Base-by-base conservation (phyloP, 2,329 filamentous ascomycete genomes). In the Fusarium temperatum region DNA sequence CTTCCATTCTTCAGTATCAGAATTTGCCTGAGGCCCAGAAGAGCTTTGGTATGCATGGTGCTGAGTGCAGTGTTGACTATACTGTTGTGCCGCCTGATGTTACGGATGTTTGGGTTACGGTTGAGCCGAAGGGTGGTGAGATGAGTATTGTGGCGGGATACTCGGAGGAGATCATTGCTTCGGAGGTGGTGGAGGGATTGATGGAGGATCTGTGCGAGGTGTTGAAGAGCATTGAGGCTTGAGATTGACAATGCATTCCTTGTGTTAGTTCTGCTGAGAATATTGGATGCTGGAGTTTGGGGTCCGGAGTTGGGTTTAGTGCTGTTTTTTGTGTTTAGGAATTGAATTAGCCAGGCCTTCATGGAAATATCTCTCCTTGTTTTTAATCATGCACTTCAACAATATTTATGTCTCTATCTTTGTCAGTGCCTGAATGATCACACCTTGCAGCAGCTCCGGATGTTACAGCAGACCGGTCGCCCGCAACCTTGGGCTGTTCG, bases 351-450 rank as follows among this genome's bases (percentile, higher is more conserved):
- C 4, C 2, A 6, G 6, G 3, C 0, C 18, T 13, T 39, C 24
- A 17, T 39, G 41, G 51, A 18, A 54, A 41, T 13, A 13, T 2
- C 13, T 1, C 15, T 51, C 35, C 22, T 35, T 11, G 4, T 4
- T 0, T 35, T 35, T 0, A 24, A 20, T 20, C 5, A n/a, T 24
- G 0, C 10, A n/a, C 4, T 12, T 15, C 0, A 7, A 30, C 6
- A 3, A n/a, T 8, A n/a, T 6, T 17, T 13, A 11, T 47, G 1
- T 4, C 14, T 17, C 8, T 17, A 1, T 5, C 1, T 3, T 30
- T 11, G 26, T n/a, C 15, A 2, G 22, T 50, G 28, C 20, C 20
- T 18, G n/a, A 11, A 13, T 24, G 22, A 32, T 18, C 6, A n/a
- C n/a, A n/a, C n/a, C n/a, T n/a, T 10, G 6, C 24, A 48, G 18